Evolutionary conservation across 163 green algal species (phyloP), one percentile per base, ranked within the genome.

Genomic region (Chlorella variabilis): DNA sequence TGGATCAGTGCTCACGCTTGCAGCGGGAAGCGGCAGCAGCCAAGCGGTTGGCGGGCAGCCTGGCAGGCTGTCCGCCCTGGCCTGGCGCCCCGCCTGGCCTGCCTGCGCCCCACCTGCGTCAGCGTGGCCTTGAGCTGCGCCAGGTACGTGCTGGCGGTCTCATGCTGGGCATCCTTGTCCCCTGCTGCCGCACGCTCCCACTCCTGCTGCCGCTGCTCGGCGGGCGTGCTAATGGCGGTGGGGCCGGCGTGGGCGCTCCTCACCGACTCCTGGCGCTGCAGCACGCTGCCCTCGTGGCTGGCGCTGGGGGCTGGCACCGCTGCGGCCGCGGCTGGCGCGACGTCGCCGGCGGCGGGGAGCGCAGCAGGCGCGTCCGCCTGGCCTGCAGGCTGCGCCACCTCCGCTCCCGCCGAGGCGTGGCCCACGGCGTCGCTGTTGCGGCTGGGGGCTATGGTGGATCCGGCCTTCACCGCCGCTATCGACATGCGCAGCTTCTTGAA

Each of bases 21-120:
- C n/a, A n/a, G n/a, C n/a, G n/a, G n/a, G n/a, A n/a, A n/a, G n/a
- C n/a, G n/a, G n/a, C n/a, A n/a, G n/a, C n/a, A n/a, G n/a, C n/a
- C n/a, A n/a, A n/a, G n/a, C n/a, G n/a, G n/a, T n/a, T n/a, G n/a
- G n/a, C n/a, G n/a, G n/a, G n/a, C n/a, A n/a, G n/a, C n/a, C n/a
- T n/a, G n/a, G n/a, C n/a, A n/a, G n/a, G n/a, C n/a, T n/a, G n/a
- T n/a, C n/a, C n/a, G n/a, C n/a, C n/a, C n/a, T n/a, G n/a, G n/a
- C n/a, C n/a, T n/a, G n/a, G n/a, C n/a, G n/a, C n/a, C n/a, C n/a
- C n/a, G n/a, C n/a, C n/a, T n/a, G n/a, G n/a, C n/a, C n/a, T n/a
- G n/a, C n/a, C n/a, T n/a, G n/a, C n/a, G n/a, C n/a, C n/a, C 0
- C 38, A 70, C 73, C 73, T 80, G 59, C 23, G 73, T 20, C 13